Evolutionary conservation across 1,284 basidiomycete species (phyloP), one percentile per base, ranked within the genome.

Genomic region (Volvariella surrecta): DNA sequence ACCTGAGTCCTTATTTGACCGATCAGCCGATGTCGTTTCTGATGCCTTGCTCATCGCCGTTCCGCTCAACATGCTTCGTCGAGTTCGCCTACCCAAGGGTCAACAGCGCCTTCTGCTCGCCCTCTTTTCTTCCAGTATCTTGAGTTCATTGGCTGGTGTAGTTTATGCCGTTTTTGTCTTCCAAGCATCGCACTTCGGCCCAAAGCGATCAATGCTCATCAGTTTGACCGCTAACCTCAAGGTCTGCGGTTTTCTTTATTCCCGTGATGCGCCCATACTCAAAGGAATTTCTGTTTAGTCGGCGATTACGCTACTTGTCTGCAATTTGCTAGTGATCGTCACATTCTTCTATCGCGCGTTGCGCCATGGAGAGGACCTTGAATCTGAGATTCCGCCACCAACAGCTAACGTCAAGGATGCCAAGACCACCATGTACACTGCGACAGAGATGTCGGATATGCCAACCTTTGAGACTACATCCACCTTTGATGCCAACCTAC

Each of bases 21-120:
- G 18, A 15, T 35, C 34, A 51, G 50, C 45, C 9, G 48, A 51
- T 42, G 31, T 50, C 6, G 31, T 43, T 13, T 42, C 43, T 4
- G 52, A 53, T 45, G 28, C 42, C 7, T 48, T 21, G 21, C 45
- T 53, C 4, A 44, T 51, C 9, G 17, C 22, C 20, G 42, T 50
- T n/a, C 50, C 52, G 4, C 17, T 50, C 8, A 39, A 45, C 19
- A 42, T 51, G 39, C 43, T 53, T 10, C 45, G 48, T 35, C 31
- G 31, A 18, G 24, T 50, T 19, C 45, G 34, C 20, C 24, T 50
- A 8, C 43, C 52, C 10, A 40, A 32, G 43, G 34, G 31, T 21
- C 45, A 46, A 35, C 48, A 44, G 28, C 22, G 30, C 2, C 21
- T 53, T 18, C 24, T 53, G 30, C 30, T 49, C 4, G 16, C 39